Conservation (phyloP, 2,329 filamentous ascomycete genomes). For the Venturia effusa region DNA sequence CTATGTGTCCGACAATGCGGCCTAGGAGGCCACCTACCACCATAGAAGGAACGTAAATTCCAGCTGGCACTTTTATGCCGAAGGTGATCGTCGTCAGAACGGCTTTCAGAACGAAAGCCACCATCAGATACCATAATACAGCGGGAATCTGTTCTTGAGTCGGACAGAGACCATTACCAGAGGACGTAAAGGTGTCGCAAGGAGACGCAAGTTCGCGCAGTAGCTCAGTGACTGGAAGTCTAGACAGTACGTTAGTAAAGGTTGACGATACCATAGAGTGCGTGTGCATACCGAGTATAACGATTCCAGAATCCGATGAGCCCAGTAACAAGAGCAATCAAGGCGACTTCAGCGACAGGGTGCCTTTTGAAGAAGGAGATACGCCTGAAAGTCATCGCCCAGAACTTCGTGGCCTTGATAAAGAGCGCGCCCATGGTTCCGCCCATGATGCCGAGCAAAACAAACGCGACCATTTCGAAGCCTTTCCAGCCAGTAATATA, state of each 20-base stretch:
- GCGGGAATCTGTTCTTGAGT: constrained; percentile 63
- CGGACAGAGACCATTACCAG: constrained; percentile 72
- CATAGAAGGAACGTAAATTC: constrained; percentile 98
- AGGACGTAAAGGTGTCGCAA: constrained; percentile 59
- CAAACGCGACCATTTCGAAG: constrained; percentile 79
- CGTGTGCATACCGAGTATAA: constrained; percentile 43
- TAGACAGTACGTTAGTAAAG: constrained; percentile 23
- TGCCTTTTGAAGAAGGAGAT: constrained; percentile 69
- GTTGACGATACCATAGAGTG: neutral
- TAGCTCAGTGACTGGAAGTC: constrained; percentile 79
- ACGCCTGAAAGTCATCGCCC: constrained; percentile 81
- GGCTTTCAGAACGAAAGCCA: constrained; percentile 83
- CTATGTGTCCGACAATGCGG: constrained; percentile 72
- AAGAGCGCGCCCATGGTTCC: constrained; percentile 81
- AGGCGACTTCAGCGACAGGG: constrained; percentile 75
- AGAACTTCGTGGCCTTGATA: constrained; percentile 87
- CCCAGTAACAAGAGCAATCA: constrained; percentile 79
- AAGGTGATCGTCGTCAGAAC: constrained; percentile 84
- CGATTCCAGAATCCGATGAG: constrained; percentile 87
- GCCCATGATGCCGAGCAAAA: constrained; percentile 75
- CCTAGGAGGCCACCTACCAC: constrained; percentile 91
- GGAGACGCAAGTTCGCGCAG: constrained; percentile 84
- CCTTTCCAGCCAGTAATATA: constrained; percentile 87
- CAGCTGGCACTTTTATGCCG: constrained; percentile 90
- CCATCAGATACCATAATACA: constrained; percentile 58